A percentile compares a stretch with the other conserved stretches of the same genome.
phyloP scores from a whole-genome alignment of 108 stramenopile genomes.

The Conticribra weissflogii region DNA sequence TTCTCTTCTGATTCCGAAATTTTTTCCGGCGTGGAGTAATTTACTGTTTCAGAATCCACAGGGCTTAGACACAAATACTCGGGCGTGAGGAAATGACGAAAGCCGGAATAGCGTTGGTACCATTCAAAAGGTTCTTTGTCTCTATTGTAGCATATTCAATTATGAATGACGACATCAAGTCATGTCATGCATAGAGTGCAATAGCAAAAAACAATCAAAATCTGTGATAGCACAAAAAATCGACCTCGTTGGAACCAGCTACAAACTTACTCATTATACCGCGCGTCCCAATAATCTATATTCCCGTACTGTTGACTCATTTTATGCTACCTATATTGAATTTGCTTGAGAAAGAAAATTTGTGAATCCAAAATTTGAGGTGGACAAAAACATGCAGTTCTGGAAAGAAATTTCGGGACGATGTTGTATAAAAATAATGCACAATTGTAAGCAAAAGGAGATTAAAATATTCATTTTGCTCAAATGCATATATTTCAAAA shows the following conservation, averaged over 20 bases:
- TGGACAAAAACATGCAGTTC: not conserved
- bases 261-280: constrained; percentile 44
- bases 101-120: constrained; percentile 38
- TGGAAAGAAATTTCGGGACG: no score
- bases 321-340: not conserved
- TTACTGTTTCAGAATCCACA: no score
- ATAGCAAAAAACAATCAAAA: no score
- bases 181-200: no score
- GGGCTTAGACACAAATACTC: constrained; percentile 14
- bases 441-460: no score
- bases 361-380: not conserved
- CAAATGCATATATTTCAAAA: no score
- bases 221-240: constrained; percentile 1
- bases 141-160: constrained; percentile 1
- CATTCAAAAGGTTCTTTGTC: constrained; percentile 49
- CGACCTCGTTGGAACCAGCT: not conserved
- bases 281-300: constrained; percentile 69
- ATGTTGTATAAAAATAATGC: no score
- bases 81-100: constrained; percentile 44
- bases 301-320: constrained; percentile 47
- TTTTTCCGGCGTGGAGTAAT: not conserved
- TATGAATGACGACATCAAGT: no score
- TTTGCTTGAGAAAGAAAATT: not conserved
- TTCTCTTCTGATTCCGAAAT: not conserved
- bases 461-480: no score